Base-by-base conservation (phyloP, 495 filamentous ascomycete species). In the Xylaria bambusicola region DNA sequence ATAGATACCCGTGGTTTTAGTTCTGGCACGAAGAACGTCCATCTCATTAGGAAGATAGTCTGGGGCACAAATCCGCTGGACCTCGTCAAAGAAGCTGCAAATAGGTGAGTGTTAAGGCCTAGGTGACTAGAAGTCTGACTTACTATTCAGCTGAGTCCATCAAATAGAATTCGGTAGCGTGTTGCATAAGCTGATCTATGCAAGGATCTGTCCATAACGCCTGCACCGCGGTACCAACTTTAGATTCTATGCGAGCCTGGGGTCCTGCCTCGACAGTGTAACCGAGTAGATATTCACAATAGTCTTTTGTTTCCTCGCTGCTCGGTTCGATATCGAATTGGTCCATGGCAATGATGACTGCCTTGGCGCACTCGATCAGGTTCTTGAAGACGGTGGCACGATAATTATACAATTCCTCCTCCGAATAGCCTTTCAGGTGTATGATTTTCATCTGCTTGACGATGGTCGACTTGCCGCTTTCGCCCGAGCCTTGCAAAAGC, bases 381-480 rank as follows among this genome's bases (percentile, higher is more conserved):
- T 98, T 98, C 78, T 98, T 98, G 80, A 95, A 98, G 40, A 98
- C 90, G 27, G 93, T 97, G 50, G 95, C 83, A 40, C 94, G 90
- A 75, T 98, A 98, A 65, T 95, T 83, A 48, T 86, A 87, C 51
- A 97, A 83, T 71, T 98, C 94, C 63, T 97, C 92, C 59, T 87
- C 82, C 2, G 90, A 89, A 73, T 98, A 98, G 57, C 94, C 94
- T 75, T 96, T 96, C 67, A 97, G 89, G 68, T 98, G 94, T 64
- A 98, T 98, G 68, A 98, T 98, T 76, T 98, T 98, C 94, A 98
- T 98, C 81, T 98, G 94, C 74, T 98, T 98, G 62, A 98, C 94
- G 63, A 98, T 97, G 3, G 94, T 98, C 48, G 94, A 97, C 75
- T 98, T 98, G 49, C 94, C 94, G 75, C 93, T 97, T 81, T 98